Percentiles rank a stretch among this genome's conserved stretches.
phyloP scores from a whole-genome alignment of 78 protist genomes.

The Pigoraptor vietnamica region DNA sequence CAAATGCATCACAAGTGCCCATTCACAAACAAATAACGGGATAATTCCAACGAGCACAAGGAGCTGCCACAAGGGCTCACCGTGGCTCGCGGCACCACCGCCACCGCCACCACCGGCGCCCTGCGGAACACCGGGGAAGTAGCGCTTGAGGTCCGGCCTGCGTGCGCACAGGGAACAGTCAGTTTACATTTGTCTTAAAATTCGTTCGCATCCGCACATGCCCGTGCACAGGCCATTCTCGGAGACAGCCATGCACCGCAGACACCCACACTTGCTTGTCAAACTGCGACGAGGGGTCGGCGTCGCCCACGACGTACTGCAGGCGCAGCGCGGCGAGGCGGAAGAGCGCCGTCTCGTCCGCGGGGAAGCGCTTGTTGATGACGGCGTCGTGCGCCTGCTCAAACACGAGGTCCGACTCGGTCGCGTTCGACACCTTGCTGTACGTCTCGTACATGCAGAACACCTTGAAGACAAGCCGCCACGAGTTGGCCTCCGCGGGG shows the following conservation, averaged over 20 bases:
- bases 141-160: background rate
- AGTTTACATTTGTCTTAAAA: too few species aligned
- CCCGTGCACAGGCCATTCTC: background rate
- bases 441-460: background rate
- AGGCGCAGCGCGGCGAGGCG: slow-evolving; percentile 3
- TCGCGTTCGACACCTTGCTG: background rate
- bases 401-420: background rate
- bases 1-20: too few species aligned
- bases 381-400: background rate
- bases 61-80: background rate
- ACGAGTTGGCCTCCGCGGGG: background rate
- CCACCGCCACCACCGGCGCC: background rate
- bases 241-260: background rate
- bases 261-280: background rate
- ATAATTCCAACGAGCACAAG: too few species aligned
- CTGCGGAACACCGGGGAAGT: too few species aligned
- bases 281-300: background rate
- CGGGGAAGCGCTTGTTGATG: background rate
- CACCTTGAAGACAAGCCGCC: background rate
- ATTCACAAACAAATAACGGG: too few species aligned
- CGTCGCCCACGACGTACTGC: background rate
- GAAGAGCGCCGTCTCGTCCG: background rate
- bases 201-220: too few species aligned
- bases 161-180: too few species aligned
- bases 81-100: background rate